These are phyloP conservation scores for Millerago galiae DNA, from an alignment of 805 yeast species.

Conservation along the genomic window DNA sequence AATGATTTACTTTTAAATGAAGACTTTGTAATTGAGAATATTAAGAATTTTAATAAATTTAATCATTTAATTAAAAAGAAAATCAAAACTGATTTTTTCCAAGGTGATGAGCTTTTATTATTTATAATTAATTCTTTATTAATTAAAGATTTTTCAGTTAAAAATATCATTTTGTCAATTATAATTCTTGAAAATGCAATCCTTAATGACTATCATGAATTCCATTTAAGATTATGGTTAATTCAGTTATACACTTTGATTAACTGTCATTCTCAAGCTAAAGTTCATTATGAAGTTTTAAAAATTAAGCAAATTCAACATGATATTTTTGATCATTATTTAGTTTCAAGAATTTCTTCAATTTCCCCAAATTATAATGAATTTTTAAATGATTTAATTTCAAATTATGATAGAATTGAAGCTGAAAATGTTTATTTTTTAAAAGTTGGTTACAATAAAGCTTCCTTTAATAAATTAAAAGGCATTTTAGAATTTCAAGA, in stretches of 20 bases:
- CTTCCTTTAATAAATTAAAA: conserved; percentile 58
- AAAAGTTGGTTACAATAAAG: conserved; percentile 47
- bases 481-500: conserved; percentile 59
- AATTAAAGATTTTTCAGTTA: conserved; percentile 15
- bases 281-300: conserved; percentile 43
- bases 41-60: conserved; percentile 35
- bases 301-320: conserved; percentile 70
- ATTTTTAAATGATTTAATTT: conserved; percentile 31
- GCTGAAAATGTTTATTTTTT: conserved; percentile 45
- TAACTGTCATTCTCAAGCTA: conserved; percentile 48
- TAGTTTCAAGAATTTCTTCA: conserved; percentile 43
- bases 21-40: conserved; percentile 26
- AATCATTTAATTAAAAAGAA: conserved; percentile 32
- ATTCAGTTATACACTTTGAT: conserved; percentile 53
- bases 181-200: conserved; percentile 53
- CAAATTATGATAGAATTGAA: conserved; percentile 49
- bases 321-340: conserved; percentile 57
- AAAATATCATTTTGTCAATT: conserved; percentile 35
- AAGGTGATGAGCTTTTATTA: conserved; percentile 61
- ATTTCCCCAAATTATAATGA: conserved; percentile 35
- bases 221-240: conserved; percentile 65
- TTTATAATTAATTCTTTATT: conserved; percentile 40
- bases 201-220: conserved; percentile 60
- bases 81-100: conserved; percentile 60
- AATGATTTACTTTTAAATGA: conserved; percentile 15